Base-by-base conservation (phyloP, 2,329 filamentous ascomycete genomes). In the Neofusicoccum parvum region DNA sequence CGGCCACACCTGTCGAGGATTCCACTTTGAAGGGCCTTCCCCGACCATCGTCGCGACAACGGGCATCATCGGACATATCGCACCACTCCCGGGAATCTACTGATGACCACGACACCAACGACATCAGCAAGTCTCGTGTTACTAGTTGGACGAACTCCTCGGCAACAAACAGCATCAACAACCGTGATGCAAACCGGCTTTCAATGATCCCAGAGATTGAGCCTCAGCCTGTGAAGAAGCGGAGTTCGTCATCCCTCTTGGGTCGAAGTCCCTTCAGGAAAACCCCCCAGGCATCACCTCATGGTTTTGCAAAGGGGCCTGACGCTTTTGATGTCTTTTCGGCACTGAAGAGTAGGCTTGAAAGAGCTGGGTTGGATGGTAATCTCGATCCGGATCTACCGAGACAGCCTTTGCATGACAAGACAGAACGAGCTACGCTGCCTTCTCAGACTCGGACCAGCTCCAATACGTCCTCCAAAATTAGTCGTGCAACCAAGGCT, bases 81-180 rank as follows among this genome's bases (percentile, higher is more conserved):
- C 14, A 60, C 43, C 56, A 15, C 43, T 60, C 43, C 14, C 27
- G 27, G 11, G 27, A 50, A 12, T 64, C 36, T 67, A 69, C 34
- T 67, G 69, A 37, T 49, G 34, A 48, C n/a, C 43, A 60, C 12
- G 49, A 64, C 14, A 10, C 37, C 3, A 64, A 68, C 7, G 82
- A 83, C 41, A 79, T 83, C 69, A 86, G 85, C 1, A 88, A 80
- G 68, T 90, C 88, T n/a, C 80, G 89, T 23, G 86, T 91, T 59
- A 91, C 89, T 1, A 92, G 90, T 74, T 92, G 90, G 90, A 85
- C 85, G 4, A 86, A 87, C 67, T 90, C 89, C 0, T 86, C 85
- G 1, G 81, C 82, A 1, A 83, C 83, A 65, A 87, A 85, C 2
- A 83, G 85, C 2, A 76, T 82, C 5, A 86, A 74, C 66, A 82